Evolutionary conservation across 306 rosid species (phyloP).

Genomic region (Inga leiocalycina): DNA sequence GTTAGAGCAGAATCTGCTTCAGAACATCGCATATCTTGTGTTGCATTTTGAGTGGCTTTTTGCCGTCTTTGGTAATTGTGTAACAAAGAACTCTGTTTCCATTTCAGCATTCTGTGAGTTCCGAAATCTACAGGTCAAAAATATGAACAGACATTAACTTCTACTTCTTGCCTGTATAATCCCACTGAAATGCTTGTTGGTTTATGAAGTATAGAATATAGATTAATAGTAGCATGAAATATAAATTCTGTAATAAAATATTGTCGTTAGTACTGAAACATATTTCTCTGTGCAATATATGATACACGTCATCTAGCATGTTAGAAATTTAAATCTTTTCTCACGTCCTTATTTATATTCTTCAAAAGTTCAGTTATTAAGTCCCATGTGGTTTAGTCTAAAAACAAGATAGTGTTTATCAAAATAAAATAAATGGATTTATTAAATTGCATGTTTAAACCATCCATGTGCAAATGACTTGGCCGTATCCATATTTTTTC

Average conservation of each 20-base stretch:
- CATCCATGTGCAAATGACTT: neutral
- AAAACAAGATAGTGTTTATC: neutral
- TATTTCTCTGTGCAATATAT: neutral
- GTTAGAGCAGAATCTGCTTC: conserved; percentile 8
- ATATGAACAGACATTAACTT: conserved; percentile 39
- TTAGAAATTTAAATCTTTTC: neutral
- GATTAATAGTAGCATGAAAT: too few species aligned
- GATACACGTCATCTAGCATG: neutral
- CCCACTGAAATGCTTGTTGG: neutral
- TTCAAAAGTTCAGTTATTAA: neutral
- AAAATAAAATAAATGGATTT: neutral
- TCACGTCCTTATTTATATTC: neutral
- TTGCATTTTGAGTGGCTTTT: conserved; percentile 38
- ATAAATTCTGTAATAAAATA: neutral
- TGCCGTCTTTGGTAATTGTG: conserved; percentile 62
- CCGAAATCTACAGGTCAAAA: conserved; percentile 40
- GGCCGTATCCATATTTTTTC: neutral
- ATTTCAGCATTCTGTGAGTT: conserved; percentile 52
- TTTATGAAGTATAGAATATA: neutral
- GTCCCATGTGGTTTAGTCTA: neutral
- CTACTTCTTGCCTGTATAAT: conserved; percentile 33
- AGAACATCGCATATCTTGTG: neutral
- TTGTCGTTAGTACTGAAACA: neutral
- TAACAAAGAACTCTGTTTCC: conserved; percentile 72
- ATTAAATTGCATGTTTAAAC: neutral